Evolutionary conservation across 164 flowering plant species (phyloP).

Genomic region (Vitis rupestris): DNA sequence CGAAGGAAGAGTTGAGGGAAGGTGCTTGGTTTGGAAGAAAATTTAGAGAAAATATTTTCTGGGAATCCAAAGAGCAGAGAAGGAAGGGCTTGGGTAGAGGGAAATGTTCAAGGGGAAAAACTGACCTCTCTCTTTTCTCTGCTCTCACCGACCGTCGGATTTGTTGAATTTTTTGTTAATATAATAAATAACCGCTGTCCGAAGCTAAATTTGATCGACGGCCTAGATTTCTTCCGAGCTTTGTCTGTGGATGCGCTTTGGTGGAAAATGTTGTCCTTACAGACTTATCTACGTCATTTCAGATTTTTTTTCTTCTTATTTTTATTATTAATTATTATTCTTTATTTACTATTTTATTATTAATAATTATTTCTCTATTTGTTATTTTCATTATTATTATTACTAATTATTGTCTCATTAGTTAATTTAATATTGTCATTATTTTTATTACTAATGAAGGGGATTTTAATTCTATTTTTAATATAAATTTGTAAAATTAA

Average conservation of each 20-base stretch:
- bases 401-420: too few species aligned
- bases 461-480: too few species aligned
- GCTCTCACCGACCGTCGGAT: conserved; percentile 14
- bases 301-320: neutral
- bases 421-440: too few species aligned
- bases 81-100: too few species aligned
- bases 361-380: too few species aligned
- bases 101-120: neutral
- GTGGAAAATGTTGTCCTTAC: conserved; percentile 13
- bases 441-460: too few species aligned
- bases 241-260: conserved; percentile 2
- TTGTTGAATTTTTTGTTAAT: conserved; percentile 7
- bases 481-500: too few species aligned
- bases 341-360: too few species aligned
- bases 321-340: too few species aligned
- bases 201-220: conserved; percentile 12
- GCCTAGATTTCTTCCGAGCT: conserved; percentile 9
- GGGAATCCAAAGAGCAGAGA: neutral
- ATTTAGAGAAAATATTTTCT: neutral
- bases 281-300: neutral
- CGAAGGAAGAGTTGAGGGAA: neutral
- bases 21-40: neutral
- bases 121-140: neutral
- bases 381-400: too few species aligned
- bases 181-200: conserved; percentile 20